phyloP scores from a whole-genome alignment of 2,329 filamentous ascomycete genomes.

The Microdochium paspali region DNA sequence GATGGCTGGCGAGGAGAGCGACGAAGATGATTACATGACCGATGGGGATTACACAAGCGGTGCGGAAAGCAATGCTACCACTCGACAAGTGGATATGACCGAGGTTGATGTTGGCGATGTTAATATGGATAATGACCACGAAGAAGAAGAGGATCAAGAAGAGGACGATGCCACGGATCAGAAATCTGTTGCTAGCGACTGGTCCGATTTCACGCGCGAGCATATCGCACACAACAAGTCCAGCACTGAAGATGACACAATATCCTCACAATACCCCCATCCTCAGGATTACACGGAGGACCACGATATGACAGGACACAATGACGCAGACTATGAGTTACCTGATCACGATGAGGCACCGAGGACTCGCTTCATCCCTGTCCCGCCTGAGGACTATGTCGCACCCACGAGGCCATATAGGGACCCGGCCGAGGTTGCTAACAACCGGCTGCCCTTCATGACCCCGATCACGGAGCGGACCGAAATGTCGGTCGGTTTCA shows the following conservation, averaged over 20 bases:
- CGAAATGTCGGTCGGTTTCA: conserved; percentile 71
- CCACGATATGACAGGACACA: background rate
- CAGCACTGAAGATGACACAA: conserved; percentile 19
- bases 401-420: conserved; percentile 71
- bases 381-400: conserved; percentile 80
- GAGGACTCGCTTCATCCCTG: conserved; percentile 62
- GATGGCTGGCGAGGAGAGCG: conserved; percentile 27
- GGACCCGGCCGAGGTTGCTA: conserved; percentile 69
- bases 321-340: background rate
- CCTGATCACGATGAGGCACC: conserved; percentile 18
- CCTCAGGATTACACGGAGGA: background rate
- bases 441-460: conserved; percentile 95
- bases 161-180: conserved; percentile 19
- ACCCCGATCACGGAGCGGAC: conserved; percentile 96
- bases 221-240: background rate
- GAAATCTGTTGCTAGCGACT: conserved; percentile 2
- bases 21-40: conserved; percentile 60
- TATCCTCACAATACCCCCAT: conserved; percentile 6
- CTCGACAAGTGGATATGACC: conserved; percentile 49
- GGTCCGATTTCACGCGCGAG: background rate
- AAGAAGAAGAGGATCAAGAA: conserved; percentile 25
- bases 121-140: conserved; percentile 23
- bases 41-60: conserved; percentile 75
- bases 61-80: conserved; percentile 75
- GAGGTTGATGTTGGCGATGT: conserved; percentile 29